Percentiles rank a stretch among this genome's conserved stretches.
phyloP scores from a whole-genome alignment of 2,329 filamentous ascomycete genomes.

The Aspergillus puulaauensis region DNA sequence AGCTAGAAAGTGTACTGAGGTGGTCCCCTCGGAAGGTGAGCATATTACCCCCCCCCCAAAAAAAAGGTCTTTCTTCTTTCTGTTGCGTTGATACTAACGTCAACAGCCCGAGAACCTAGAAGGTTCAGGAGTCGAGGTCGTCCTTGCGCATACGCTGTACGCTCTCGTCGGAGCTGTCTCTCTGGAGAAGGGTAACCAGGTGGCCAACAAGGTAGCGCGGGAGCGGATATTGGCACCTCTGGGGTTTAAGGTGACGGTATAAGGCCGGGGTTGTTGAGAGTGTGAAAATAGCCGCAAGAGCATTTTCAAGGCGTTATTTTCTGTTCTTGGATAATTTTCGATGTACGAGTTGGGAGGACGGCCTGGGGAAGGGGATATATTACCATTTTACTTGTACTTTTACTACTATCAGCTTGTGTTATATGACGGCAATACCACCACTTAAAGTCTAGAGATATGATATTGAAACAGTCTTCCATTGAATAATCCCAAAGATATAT shows the following conservation, averaged over 20 bases:
- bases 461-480: not conserved
- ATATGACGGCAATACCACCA: conserved; percentile 26
- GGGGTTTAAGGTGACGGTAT: conserved; percentile 36
- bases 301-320: conserved; percentile 38
- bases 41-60: not conserved
- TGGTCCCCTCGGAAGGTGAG: conserved; percentile 85
- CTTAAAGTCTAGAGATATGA: conserved; percentile 1
- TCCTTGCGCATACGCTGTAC: conserved; percentile 75
- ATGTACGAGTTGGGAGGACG: conserved; percentile 19
- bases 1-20: conserved; percentile 72
- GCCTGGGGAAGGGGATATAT: conserved; percentile 7
- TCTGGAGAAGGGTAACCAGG: conserved; percentile 79
- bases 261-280: conserved; percentile 16
- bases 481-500: conserved; percentile 2
- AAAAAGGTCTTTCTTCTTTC: conserved; percentile 11
- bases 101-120: conserved; percentile 64
- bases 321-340: conserved; percentile 23
- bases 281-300: conserved; percentile 29
- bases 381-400: conserved; percentile 30
- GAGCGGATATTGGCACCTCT: conserved; percentile 68
- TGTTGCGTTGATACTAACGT: not conserved
- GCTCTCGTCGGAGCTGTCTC: conserved; percentile 86
- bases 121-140: conserved; percentile 70
- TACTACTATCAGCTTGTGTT: conserved; percentile 24
- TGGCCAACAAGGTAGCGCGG: conserved; percentile 71